Percentiles rank a stretch among this genome's conserved stretches.
These are phyloP conservation scores for Didymella pinodella DNA, from an alignment of 2,329 filamentous ascomycete species.

Conservation along the genomic window DNA sequence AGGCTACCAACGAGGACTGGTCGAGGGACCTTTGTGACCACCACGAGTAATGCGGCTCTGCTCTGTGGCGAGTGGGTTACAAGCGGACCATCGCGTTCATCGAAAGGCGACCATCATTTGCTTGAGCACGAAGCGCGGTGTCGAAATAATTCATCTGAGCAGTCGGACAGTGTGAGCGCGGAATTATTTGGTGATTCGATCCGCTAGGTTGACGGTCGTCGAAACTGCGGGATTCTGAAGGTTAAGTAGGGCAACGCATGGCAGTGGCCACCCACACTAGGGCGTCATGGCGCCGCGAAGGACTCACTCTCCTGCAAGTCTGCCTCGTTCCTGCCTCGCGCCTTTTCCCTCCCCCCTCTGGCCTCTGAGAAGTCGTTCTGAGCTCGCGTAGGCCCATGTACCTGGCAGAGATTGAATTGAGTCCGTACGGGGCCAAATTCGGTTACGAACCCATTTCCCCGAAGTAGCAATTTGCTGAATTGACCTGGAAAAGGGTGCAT, in stretches of 20 bases:
- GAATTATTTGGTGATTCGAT: neutral
- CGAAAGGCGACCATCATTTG: conserved; percentile 1
- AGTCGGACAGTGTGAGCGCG: neutral
- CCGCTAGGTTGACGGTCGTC: neutral
- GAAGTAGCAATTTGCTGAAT: conserved; percentile 10
- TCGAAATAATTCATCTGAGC: neutral
- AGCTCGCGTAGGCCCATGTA: conserved; percentile 27
- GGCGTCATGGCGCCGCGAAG: conserved; percentile 14
- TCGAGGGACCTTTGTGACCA: neutral
- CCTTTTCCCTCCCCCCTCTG: conserved; percentile 9
- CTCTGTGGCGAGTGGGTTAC: conserved; percentile 25
- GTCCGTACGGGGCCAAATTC: conserved; percentile 17
- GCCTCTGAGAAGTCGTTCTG: conserved; percentile 12
- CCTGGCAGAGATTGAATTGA: conserved; percentile 4
- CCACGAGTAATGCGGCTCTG: conserved; percentile 33
- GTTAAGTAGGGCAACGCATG: conserved; percentile 32
- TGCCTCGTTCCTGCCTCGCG: conserved; percentile 29
- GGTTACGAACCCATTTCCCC: conserved; percentile 15
- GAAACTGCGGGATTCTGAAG: conserved; percentile 24
- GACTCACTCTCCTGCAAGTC: conserved; percentile 24
- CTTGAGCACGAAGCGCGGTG: conserved; percentile 4
- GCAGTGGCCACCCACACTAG: conserved; percentile 24
- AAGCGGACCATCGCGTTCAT: conserved; percentile 24
- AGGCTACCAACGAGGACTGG: neutral
- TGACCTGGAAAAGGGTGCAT: conserved; percentile 14